A percentile compares a stretch with the other conserved stretches of the same genome.
Evolutionary conservation across 305 asterid species (phyloP).

Genomic region (Fraxinus dipetala): DNA sequence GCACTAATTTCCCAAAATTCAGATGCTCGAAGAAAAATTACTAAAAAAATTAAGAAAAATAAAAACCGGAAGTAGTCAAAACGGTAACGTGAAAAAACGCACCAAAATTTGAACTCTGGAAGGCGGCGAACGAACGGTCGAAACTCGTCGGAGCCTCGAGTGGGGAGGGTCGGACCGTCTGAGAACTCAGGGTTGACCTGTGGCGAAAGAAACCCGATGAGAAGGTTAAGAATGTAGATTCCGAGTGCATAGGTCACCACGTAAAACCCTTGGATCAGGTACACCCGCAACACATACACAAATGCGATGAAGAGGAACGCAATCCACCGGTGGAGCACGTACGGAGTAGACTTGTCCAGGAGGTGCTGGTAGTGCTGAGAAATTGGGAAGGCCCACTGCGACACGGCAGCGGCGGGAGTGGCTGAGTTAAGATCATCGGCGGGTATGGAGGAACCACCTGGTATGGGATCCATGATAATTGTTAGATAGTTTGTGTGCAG

Average conservation of each 20-base stretch:
- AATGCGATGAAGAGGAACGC: constrained; percentile 45
- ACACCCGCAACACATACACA: constrained; percentile 42
- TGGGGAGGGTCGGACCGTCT: constrained; percentile 42
- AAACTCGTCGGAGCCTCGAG: constrained; percentile 50
- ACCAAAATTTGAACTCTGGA: constrained; percentile 66
- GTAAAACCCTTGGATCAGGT: constrained; percentile 53
- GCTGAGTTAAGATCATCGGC: constrained; percentile 21
- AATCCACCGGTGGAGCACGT: constrained; percentile 54
- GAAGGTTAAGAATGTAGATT: constrained; percentile 47
- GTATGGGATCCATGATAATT: constrained; percentile 32
- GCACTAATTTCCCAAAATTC: neutral
- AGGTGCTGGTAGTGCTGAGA: constrained; percentile 50
- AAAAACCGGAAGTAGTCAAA: neutral
- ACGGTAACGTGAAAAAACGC: constrained; percentile 1
- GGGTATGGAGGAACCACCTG: constrained; percentile 22
- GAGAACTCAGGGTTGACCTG: constrained; percentile 51
- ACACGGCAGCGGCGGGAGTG: constrained; percentile 18
- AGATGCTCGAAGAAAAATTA: neutral
- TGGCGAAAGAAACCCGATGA: constrained; percentile 56
- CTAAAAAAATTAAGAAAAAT: neutral
- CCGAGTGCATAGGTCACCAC: constrained; percentile 62
- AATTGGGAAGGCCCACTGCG: constrained; percentile 27
- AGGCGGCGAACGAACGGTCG: constrained; percentile 65
- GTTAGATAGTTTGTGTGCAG: neutral
- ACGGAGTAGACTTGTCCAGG: constrained; percentile 55